Evolutionary conservation across 164 flowering plant species (phyloP).

Genomic region (Houttuynia cordata): DNA sequence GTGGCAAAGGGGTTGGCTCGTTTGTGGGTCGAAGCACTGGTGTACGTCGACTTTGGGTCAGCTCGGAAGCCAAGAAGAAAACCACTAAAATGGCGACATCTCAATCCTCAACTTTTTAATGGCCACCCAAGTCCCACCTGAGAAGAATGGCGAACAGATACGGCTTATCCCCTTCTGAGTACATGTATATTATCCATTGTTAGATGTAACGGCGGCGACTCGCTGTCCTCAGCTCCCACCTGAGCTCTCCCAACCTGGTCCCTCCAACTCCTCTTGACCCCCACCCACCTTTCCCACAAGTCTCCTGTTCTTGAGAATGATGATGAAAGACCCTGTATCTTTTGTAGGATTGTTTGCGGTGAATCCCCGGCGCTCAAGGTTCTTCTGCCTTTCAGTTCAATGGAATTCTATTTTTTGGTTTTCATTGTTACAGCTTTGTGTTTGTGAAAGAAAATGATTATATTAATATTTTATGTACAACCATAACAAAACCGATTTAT

Average conservation of each 20-base stretch:
- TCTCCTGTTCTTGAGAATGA: constrained; percentile 3
- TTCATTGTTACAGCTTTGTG: too few relatives aligned
- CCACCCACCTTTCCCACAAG: neutral
- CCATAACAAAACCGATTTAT: too few relatives aligned
- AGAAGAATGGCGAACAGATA: too few relatives aligned
- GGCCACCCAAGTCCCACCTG: too few relatives aligned
- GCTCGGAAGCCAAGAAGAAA: too few relatives aligned
- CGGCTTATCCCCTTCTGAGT: neutral
- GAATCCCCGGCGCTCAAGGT: constrained; percentile 72
- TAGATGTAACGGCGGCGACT: constrained; percentile 29
- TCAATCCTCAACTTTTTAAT: too few relatives aligned
- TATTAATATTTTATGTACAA: too few relatives aligned
- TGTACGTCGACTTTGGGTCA: too few relatives aligned
- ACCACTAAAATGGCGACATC: too few relatives aligned
- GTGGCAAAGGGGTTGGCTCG: too few relatives aligned
- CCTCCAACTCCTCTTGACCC: neutral
- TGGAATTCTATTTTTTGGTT: neutral
- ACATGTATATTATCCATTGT: neutral
- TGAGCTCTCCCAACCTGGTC: constrained; percentile 11
- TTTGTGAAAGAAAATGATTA: too few relatives aligned
- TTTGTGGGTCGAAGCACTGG: too few relatives aligned
- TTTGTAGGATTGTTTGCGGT: constrained; percentile 64
- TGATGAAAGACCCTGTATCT: constrained; percentile 42
- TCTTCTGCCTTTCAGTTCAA: neutral
- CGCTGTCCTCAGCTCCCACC: constrained; percentile 35